Evolutionary conservation across 1,139 yeast species (phyloP), one percentile per base, ranked within the genome.

Genomic region (Citeromyces hawaiiensis): DNA sequence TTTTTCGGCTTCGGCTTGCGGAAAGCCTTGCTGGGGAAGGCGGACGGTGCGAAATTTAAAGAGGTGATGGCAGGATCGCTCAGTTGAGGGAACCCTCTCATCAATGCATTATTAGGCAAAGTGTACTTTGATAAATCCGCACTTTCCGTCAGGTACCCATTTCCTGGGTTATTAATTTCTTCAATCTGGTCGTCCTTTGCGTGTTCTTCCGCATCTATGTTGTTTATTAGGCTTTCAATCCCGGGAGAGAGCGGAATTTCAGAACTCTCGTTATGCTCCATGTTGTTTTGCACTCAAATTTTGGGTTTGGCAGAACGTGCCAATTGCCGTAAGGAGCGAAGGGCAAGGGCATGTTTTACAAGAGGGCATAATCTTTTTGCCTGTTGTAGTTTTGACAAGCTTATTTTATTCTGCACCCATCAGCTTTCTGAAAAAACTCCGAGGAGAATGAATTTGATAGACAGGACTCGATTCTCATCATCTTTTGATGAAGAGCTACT

Each of bases 1-100:
- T 54, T 51, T 38, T 51, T 50, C 16, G 57, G 50, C 36, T 49
- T 51, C 18, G 43, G 37, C 29, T 41, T 44, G 37, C 36, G 35
- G 36, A 37, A 37, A 1, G 33, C 11, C 19, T 17, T 36, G 18
- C 4, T 7, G 17, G 15, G 15, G n/a, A 13, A 8, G 9, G 34
- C 9, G 17, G 17, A 30, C 17, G 15, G 34, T 3, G 34, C 10
- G 13, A 30, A 30, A 30, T 30, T 30, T 30, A 30, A 5, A 13
- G 34, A 16, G 10, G 34, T 6, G 8, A 30, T 30, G 10, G 34
- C 34, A 6, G 34, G 6, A 3, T 30, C 34, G 17, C 21, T 13
- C 9, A 35, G n/a, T n/a, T 15, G 19, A 7, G 36, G 4, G 9
- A 9, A 18, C 4, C 25, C 19, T 2, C 36, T 14, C 27, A 35